These are phyloP conservation scores for Acrodontium crateriforme DNA, from an alignment of 2,329 filamentous ascomycete genomes.

Conservation along the genomic window DNA sequence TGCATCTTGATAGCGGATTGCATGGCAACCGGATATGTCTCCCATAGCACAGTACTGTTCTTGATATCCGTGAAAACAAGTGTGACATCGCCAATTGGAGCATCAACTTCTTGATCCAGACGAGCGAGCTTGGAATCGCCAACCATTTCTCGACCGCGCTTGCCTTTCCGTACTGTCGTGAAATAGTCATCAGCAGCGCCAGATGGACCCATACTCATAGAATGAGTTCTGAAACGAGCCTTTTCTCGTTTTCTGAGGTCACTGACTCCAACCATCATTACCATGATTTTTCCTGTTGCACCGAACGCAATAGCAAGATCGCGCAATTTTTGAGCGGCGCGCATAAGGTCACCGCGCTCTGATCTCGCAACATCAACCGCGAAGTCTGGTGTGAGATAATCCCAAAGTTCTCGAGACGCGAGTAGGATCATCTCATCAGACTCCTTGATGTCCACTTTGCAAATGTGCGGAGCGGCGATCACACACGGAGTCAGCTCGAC, in stretches of 20 bases:
- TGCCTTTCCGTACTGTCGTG: slow-evolving; percentile 49
- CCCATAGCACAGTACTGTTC: slow-evolving; percentile 92
- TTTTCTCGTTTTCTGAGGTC: slow-evolving; percentile 63
- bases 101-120: slow-evolving; percentile 79
- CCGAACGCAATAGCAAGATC: slow-evolving; percentile 94
- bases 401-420: slow-evolving; percentile 88
- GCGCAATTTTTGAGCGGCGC: slow-evolving; percentile 82
- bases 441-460: slow-evolving; percentile 64
- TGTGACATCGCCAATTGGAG: slow-evolving; percentile 77
- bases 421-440: slow-evolving; percentile 88
- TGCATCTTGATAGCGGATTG: slow-evolving; percentile 92
- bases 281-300: slow-evolving; percentile 89
- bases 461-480: slow-evolving; percentile 76
- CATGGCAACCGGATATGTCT: slow-evolving; percentile 90
- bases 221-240: slow-evolving; percentile 63
- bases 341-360: slow-evolving; percentile 82
- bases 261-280: slow-evolving; percentile 92
- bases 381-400: slow-evolving; percentile 77
- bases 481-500: slow-evolving; percentile 84
- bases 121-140: slow-evolving; percentile 77
- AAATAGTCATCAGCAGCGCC: slow-evolving; percentile 59
- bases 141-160: slow-evolving; percentile 42
- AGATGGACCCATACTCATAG: slow-evolving; percentile 71
- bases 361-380: slow-evolving; percentile 83
- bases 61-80: slow-evolving; percentile 99